Evolutionary conservation across 306 rosid species (phyloP), one percentile per base, ranked within the genome.

Genomic region (Purshia tridentata): DNA sequence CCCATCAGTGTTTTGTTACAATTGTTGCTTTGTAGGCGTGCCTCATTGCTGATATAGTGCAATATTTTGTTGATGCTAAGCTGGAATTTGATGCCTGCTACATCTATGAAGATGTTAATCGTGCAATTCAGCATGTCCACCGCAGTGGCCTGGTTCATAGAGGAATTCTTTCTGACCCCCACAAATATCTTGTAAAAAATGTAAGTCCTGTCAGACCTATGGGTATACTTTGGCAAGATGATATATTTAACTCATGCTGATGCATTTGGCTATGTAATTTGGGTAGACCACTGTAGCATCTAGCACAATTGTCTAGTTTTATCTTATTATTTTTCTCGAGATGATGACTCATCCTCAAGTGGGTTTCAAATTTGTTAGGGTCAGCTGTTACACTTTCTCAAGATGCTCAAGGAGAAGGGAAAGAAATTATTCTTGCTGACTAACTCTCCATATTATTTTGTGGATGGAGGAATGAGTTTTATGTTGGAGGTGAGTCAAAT

Each of bases 21-120:
- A 19, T 70, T 54, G 41, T 82, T 76, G 71, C 60, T 82, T 76
- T 72, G 81, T 78, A 93, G 98, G 98, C 98, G 77, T 93, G 98
- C 91, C 98, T 93, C 71, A 90, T 93, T 78, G 94, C 98, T 47
- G 98, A 93, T 87, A 83, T 93, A 14, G 92, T 93, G 80, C 98
- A 93, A 79, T 85, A 93, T 78, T 93, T 93, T 39, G 94, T 86
- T 70, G 92, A 93, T 82, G 96, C 96, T 67, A 91, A 89, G 81
- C 91, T 93, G 76, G 91, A 91, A 78, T 93, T 91, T 80, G 98
- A 93, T 85, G 88, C 97, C 71, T 76, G 90, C 70, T 93, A 93
- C 85, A 79, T 93, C 77, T 93, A 88, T 85, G 84, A 93, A 86
- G 98, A 93, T 85, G 94, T 93, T 54, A 73, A 86, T 78, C 90